Evolutionary conservation across 2,329 filamentous ascomycete genomes (phyloP), one percentile per base, ranked within the genome.

Genomic region (Exophiala alcalophila): DNA sequence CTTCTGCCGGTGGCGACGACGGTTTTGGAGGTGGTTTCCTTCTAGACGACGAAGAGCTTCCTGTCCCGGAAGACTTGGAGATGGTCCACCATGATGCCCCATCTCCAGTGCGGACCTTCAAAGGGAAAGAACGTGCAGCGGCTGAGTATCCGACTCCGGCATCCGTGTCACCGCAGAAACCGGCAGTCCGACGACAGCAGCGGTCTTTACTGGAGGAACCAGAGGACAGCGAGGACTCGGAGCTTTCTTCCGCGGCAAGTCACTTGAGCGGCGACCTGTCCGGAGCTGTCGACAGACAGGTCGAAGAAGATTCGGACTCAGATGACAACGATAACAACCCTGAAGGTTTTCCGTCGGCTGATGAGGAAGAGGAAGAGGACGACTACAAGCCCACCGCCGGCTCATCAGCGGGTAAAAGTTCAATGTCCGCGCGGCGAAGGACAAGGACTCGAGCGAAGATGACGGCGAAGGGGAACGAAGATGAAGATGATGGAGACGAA

Each of bases 81-180:
- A 35, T 83, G 82, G 74, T 44, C 6, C 30, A 49, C 27, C 49
- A 49, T 18, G 24, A 45, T 6, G 41, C 9, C 10, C 24, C 25
- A 10, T 26, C 24, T 5, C 9, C 21, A 14, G 11, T 9, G 10
- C 25, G 15, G 5, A 37, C 24, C 8, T 33, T 14, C 10, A 49
- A 46, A 32, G 45, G 38, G 10, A 38, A 34, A 28, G 38, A 42
- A 31, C 25, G 35, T 24, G 45, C 29, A 12, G 20, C 12, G 15
- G 15, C 29, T 12, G 32, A 43, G 15, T 50, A 55, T 33, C 52
- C 52, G 4, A 53, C 52, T 5, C 52, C 49, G 10, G 21, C 40
- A 7, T 47, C 46, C 4, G 27, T 48, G 11, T 40, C 49, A n/a
- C 44, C 41, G 5, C 10, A 31, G 15, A 45, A 44, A 27, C 36